A percentile compares a stretch with the other conserved stretches of the same genome.
Evolutionary conservation across 352 stramenopile species (phyloP).

Genomic region (Phytophthora pluvialis): DNA sequence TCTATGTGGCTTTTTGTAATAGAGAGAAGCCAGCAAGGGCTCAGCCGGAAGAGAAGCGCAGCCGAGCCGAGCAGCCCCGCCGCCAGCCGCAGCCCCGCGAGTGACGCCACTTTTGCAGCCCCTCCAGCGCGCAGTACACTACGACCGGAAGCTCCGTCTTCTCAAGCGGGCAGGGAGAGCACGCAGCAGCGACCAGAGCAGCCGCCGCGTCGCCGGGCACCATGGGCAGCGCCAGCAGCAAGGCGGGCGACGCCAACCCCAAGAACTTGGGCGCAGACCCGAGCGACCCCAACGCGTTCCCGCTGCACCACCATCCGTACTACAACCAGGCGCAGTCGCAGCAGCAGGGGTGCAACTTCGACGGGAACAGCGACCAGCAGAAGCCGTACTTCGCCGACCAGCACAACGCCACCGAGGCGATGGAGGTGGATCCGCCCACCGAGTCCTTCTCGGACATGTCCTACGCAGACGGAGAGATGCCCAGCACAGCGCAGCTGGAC

Average conservation of each 20-base stretch:
- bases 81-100: not conserved
- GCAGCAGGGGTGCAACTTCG: slow-evolving; percentile 6
- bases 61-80: slow-evolving; percentile 2
- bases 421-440: slow-evolving; percentile 70
- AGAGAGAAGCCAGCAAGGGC: slow-evolving; percentile 32
- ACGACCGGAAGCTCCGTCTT: slow-evolving; percentile 29
- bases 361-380: slow-evolving; percentile 15
- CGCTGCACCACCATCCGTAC: slow-evolving; percentile 77
- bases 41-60: slow-evolving; percentile 30
- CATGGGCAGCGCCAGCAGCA: slow-evolving; percentile 88
- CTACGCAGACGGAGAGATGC: slow-evolving; percentile 40
- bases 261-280: slow-evolving; percentile 73
- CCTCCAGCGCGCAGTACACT: slow-evolving; percentile 4
- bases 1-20: slow-evolving; percentile 33
- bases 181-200: slow-evolving; percentile 13
- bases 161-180: slow-evolving; percentile 8
- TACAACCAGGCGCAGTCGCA: slow-evolving; percentile 43
- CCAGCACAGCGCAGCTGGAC: slow-evolving; percentile 21
- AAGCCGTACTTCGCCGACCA: slow-evolving; percentile 29
- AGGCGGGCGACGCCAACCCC: slow-evolving; percentile 82
- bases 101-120: slow-evolving; percentile 4
- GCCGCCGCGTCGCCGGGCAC: slow-evolving; percentile 8
- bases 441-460: slow-evolving; percentile 42
- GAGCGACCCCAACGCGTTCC: slow-evolving; percentile 54
- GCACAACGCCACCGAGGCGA: slow-evolving; percentile 48